These are phyloP conservation scores for Phytomonas francai DNA, from an alignment of 208 protist species.

Conservation along the genomic window DNA sequence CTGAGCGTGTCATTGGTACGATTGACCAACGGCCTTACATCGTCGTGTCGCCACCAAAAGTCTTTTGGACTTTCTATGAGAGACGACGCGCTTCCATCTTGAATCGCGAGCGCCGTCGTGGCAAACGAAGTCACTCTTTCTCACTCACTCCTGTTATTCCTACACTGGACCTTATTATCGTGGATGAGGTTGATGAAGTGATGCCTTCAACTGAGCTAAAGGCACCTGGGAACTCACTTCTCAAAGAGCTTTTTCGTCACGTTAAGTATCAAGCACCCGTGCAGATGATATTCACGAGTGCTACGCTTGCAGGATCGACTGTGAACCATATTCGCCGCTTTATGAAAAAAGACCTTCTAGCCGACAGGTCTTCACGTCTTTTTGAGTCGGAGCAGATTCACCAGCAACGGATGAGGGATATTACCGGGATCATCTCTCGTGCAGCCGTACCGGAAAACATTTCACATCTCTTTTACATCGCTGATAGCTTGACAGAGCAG, in stretches of 20 bases:
- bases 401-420: slow-evolving; percentile 12
- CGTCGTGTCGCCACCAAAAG: slow-evolving; percentile 64
- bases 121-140: slow-evolving; percentile 50
- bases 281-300: slow-evolving; percentile 84
- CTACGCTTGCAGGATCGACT: slow-evolving; percentile 73
- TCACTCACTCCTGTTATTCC: slow-evolving; percentile 62
- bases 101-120: slow-evolving; percentile 25
- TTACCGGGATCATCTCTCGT: slow-evolving; percentile 36
- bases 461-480: slow-evolving; percentile 71
- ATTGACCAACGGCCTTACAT: slow-evolving; percentile 78
- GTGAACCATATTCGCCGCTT: slow-evolving; percentile 84
- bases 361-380: slow-evolving; percentile 50
- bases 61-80: slow-evolving; percentile 67
- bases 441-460: slow-evolving; percentile 59
- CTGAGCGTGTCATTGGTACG: slow-evolving; percentile 24
- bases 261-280: slow-evolving; percentile 83
- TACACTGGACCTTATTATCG: slow-evolving; percentile 66
- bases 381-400: slow-evolving; percentile 37
- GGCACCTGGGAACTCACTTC: slow-evolving; percentile 68
- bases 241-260: slow-evolving; percentile 78
- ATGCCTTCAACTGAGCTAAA: slow-evolving; percentile 52
- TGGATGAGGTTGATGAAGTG: slow-evolving; percentile 86
- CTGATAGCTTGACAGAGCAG: slow-evolving; percentile 69
- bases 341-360: slow-evolving; percentile 84
- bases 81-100: slow-evolving; percentile 41